A percentile compares a stretch with the other conserved stretches of the same genome.
phyloP scores from a whole-genome alignment of 148 eudicot genomes.

The Polygonum aviculare region DNA sequence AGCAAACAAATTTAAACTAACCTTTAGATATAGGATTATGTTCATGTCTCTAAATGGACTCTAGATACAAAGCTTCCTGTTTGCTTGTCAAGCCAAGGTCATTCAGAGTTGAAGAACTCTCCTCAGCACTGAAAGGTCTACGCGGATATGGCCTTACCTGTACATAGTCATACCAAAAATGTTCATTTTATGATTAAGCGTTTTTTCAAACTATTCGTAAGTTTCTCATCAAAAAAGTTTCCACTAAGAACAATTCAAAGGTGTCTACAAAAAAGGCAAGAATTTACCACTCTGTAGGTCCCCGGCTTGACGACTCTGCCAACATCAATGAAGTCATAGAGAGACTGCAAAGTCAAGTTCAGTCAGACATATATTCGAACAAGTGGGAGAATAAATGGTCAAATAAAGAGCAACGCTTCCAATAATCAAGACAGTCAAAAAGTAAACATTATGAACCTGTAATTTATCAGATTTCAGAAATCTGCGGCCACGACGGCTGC shows the following conservation, averaged over 20 bases:
- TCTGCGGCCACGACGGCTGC: constrained; percentile 76
- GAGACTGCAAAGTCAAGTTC: constrained; percentile 40
- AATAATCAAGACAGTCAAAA: neutral
- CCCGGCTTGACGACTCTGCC: constrained; percentile 76
- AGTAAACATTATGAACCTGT: constrained; percentile 37
- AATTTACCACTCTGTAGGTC: constrained; percentile 72
- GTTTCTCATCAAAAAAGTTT: neutral
- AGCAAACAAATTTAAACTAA: neutral
- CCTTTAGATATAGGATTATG: neutral
- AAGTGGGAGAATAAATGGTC: neutral
- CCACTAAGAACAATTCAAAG: neutral
- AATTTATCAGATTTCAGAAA: constrained; percentile 70
- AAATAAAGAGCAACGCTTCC: neutral
- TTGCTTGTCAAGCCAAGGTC: constrained; percentile 63
- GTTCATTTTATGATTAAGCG: neutral
- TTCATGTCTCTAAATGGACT: neutral
- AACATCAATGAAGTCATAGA: constrained; percentile 86
- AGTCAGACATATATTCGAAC: constrained; percentile 2
- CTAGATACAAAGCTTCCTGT: constrained; percentile 20
- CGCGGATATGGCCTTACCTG: constrained; percentile 95
- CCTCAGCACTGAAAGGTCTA: constrained; percentile 66
- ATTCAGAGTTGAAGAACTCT: constrained; percentile 40
- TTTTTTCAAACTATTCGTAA: neutral
- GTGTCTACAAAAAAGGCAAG: neutral
- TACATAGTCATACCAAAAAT: neutral